These are phyloP conservation scores for Aegle marmelos DNA, from an alignment of 345 rosid genomes.

Conservation along the genomic window DNA sequence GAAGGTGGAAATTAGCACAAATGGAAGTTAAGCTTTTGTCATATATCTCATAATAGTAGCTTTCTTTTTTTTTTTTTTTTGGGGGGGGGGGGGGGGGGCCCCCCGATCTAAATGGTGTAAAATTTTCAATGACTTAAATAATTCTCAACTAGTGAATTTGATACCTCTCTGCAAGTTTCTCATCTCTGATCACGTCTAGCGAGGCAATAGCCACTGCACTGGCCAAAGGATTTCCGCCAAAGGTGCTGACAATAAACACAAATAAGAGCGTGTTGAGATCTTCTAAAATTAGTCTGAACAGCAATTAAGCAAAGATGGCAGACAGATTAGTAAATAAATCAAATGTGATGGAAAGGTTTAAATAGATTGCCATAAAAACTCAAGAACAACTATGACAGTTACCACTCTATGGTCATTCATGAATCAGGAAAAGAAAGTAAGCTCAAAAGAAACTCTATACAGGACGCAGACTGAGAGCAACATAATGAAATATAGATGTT, in stretches of 20 bases:
- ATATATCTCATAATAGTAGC: neutral
- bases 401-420: neutral
- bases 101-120: neutral
- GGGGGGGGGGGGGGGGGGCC: no score
- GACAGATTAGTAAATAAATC: constrained; percentile 2
- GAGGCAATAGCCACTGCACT: constrained; percentile 93
- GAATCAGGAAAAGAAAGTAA: neutral
- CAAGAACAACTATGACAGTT: neutral
- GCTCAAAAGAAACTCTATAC: neutral
- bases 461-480: neutral
- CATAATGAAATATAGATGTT: neutral
- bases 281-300: neutral
- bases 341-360: neutral
- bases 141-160: neutral
- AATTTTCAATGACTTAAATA: neutral
- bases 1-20: neutral
- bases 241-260: constrained; percentile 56
- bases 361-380: neutral
- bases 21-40: neutral
- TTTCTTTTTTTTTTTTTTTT: no score
- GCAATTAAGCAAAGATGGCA: neutral
- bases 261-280: constrained; percentile 13
- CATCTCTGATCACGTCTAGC: constrained; percentile 72
- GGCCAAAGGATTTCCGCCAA: constrained; percentile 95
- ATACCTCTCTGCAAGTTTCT: constrained; percentile 76